phyloP scores from a whole-genome alignment of 495 filamentous ascomycete species.

The Beverwykella pulmonaria region DNA sequence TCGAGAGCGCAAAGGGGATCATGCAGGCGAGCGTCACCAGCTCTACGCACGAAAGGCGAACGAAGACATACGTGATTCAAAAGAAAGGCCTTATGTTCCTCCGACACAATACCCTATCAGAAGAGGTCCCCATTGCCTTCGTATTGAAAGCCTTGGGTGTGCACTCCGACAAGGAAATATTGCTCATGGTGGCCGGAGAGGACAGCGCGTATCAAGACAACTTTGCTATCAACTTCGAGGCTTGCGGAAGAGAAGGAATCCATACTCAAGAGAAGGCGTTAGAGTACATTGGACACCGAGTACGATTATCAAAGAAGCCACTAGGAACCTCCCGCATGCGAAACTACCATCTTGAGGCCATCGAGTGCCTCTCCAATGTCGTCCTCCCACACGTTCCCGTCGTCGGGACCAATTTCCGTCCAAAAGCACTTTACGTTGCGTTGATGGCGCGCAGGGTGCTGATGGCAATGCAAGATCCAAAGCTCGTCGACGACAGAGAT shows the following conservation, averaged over 20 bases:
- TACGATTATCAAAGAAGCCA: conserved; percentile 77
- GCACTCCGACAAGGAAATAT: conserved; percentile 89
- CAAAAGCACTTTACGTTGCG: conserved; percentile 92
- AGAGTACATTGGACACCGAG: conserved; percentile 81
- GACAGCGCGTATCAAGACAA: conserved; percentile 88
- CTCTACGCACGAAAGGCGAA: conserved; percentile 95
- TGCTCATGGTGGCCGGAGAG: conserved; percentile 80
- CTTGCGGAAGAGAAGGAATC: conserved; percentile 75
- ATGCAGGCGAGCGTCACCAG: conserved; percentile 90
- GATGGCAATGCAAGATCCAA: conserved; percentile 87
- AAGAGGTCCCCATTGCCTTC: conserved; percentile 90
- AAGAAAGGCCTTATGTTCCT: conserved; percentile 90
- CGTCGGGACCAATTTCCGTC: conserved; percentile 83
- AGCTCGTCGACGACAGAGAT: conserved; percentile 90
- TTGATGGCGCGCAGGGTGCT: conserved; percentile 93
- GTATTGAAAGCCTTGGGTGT: conserved; percentile 92
- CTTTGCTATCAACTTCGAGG: conserved; percentile 92
- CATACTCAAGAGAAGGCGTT: conserved; percentile 92
- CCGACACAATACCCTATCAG: conserved; percentile 88
- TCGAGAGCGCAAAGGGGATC: conserved; percentile 88
- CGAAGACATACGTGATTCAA: conserved; percentile 89
- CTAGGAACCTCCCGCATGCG: conserved; percentile 57
- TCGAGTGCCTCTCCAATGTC: conserved; percentile 87
- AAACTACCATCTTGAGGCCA: conserved; percentile 80
- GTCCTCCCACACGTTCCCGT: conserved; percentile 94